Evolutionary conservation across 1,139 yeast genomes (phyloP).

Genomic region (Scheffersomyces insectosa): DNA sequence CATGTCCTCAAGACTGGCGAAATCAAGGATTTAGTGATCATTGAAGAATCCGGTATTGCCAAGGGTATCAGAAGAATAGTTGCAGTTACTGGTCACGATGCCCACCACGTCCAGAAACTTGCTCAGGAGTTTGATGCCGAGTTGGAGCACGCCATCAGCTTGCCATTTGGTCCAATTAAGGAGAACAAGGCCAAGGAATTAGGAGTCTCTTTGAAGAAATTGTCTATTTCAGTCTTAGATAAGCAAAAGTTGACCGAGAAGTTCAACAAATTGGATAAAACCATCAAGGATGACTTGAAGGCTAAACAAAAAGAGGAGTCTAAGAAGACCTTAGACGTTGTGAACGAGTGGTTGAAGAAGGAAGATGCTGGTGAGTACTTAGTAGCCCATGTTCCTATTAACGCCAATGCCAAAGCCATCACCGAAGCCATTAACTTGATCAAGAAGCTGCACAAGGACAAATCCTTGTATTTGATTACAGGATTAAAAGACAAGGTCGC

Average conservation of each 20-base stretch:
- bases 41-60: constrained; percentile 97
- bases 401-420: constrained; percentile 90
- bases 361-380: constrained; percentile 46
- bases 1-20: constrained; percentile 93
- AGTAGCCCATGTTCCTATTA: constrained; percentile 67
- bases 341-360: constrained; percentile 63
- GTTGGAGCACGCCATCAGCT: constrained; percentile 56
- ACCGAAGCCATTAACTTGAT: constrained; percentile 87
- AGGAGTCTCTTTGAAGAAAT: constrained; percentile 80
- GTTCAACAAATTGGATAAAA: constrained; percentile 79
- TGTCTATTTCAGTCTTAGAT: constrained; percentile 77
- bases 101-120: constrained; percentile 82
- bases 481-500: constrained; percentile 82
- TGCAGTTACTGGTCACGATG: constrained; percentile 92
- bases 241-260: constrained; percentile 75
- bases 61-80: constrained; percentile 98
- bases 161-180: constrained; percentile 67
- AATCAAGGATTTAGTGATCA: constrained; percentile 82
- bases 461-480: constrained; percentile 80
- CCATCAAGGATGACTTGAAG: constrained; percentile 84
- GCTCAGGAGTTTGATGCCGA: constrained; percentile 70
- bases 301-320: constrained; percentile 84
- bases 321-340: constrained; percentile 78
- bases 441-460: constrained; percentile 74
- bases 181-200: constrained; percentile 80